phyloP scores from a whole-genome alignment of 2,329 filamentous ascomycete species.

The Paecilomyces dactylethromorphus region DNA sequence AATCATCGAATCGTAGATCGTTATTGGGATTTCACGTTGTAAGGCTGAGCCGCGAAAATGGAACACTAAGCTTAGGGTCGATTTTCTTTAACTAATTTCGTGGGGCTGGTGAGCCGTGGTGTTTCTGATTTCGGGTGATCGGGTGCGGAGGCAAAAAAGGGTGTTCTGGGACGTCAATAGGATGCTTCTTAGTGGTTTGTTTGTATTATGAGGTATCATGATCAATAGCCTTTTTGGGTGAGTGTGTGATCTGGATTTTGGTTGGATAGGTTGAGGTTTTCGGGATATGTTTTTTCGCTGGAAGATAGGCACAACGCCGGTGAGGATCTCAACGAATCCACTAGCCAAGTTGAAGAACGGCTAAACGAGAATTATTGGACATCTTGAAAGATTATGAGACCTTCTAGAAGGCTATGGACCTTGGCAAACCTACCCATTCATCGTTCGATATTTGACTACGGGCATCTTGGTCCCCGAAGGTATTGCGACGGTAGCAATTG shows the following conservation, averaged over 20 bases:
- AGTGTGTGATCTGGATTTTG: not conserved
- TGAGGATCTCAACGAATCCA: not conserved
- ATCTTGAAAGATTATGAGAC: no score
- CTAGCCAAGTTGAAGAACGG: not conserved
- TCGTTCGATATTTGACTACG: not conserved
- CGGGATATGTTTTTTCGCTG: not conserved
- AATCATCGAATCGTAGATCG: not conserved
- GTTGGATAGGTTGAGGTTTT: not conserved
- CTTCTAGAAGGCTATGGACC: not conserved
- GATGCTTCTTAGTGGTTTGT: not conserved
- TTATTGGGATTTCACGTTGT: not conserved
- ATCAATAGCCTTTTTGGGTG: not conserved
- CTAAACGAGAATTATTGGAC: no score
- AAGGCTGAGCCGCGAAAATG: not conserved
- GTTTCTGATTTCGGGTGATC: not conserved
- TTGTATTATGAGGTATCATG: not conserved
- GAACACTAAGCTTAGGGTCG: not conserved
- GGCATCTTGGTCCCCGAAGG: not conserved
- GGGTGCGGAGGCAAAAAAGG: not conserved
- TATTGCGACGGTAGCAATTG: not conserved
- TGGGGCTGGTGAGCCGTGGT: not conserved
- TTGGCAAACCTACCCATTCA: not conserved
- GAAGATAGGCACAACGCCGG: not conserved
- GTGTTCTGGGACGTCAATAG: not conserved
- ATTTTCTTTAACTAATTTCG: not conserved